Percentiles rank a stretch among this genome's conserved stretches.
These are phyloP conservation scores for Funneliformis mosseae DNA, from an alignment of 192 early-diverging fungal genomes.

Conservation along the genomic window DNA sequence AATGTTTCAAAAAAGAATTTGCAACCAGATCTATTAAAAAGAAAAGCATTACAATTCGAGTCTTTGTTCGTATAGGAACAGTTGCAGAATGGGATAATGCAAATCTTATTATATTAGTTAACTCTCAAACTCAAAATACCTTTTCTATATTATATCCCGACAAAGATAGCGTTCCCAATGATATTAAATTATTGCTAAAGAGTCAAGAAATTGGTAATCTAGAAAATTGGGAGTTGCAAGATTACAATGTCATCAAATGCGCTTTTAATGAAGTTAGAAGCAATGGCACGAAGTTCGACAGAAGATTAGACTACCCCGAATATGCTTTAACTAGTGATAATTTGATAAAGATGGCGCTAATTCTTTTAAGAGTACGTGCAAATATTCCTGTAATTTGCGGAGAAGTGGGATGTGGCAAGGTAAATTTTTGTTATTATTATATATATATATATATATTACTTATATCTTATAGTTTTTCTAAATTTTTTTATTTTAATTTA, in stretches of 20 bases:
- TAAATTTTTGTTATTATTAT: no score
- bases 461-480: no score
- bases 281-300: conserved; percentile 19
- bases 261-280: conserved; percentile 5
- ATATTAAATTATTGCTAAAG: background rate
- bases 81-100: background rate
- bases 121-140: background rate
- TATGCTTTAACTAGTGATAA: conserved; percentile 3
- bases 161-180: background rate
- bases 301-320: background rate
- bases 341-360: conserved; percentile 28
- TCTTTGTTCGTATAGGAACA: background rate
- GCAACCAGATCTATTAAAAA: conserved; percentile 10
- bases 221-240: background rate
- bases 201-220: background rate
- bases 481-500: no score
- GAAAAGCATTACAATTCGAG: background rate
- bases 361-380: background rate
- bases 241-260: background rate
- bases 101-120: conserved; percentile 21
- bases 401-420: background rate
- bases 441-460: no score
- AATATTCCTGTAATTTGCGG: conserved; percentile 11
- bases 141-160: conserved; percentile 14
- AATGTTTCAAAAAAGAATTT: conserved; percentile 22